Conservation (phyloP, 225 moss, liverwort and hornwort species). For the Straminergon stramineum region DNA sequence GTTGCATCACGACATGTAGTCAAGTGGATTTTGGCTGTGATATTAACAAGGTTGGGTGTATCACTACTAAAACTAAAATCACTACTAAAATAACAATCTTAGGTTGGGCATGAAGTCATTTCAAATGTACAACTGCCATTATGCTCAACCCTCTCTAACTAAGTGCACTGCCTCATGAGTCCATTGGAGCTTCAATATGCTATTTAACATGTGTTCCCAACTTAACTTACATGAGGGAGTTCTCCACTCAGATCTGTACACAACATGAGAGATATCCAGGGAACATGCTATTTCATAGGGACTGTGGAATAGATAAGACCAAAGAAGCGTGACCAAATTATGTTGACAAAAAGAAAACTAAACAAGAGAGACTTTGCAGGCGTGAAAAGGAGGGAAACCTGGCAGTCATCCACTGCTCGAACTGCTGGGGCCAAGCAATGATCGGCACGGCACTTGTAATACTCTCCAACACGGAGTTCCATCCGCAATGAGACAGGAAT, state of each 20-base stretch:
- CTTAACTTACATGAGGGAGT: too few relatives aligned
- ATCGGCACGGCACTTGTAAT: constrained; percentile 10
- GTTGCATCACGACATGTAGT: too few relatives aligned
- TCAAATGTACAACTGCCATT: background rate
- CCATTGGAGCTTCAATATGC: background rate
- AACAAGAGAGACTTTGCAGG: background rate
- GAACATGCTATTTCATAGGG: too few relatives aligned
- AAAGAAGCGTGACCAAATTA: background rate
- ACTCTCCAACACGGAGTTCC: too few relatives aligned
- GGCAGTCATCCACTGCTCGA: constrained; percentile 21
- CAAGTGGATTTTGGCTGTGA: background rate
- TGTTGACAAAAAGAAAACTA: background rate
- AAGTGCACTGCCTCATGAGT: too few relatives aligned
- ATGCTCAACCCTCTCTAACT: background rate
- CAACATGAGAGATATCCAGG: background rate
- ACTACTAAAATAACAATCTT: background rate
- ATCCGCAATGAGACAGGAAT: constrained; percentile 17
- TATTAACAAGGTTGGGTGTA: background rate
- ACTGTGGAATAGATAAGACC: too few relatives aligned
- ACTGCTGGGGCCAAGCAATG: constrained; percentile 16
- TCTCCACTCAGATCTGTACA: background rate
- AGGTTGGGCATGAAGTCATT: background rate
- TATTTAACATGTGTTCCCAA: background rate
- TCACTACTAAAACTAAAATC: background rate
- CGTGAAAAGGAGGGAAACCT: background rate